A percentile compares a stretch with the other conserved stretches of the same genome.
phyloP scores from a whole-genome alignment of 148 eudicot genomes.

The Vaccinium corymbosum region DNA sequence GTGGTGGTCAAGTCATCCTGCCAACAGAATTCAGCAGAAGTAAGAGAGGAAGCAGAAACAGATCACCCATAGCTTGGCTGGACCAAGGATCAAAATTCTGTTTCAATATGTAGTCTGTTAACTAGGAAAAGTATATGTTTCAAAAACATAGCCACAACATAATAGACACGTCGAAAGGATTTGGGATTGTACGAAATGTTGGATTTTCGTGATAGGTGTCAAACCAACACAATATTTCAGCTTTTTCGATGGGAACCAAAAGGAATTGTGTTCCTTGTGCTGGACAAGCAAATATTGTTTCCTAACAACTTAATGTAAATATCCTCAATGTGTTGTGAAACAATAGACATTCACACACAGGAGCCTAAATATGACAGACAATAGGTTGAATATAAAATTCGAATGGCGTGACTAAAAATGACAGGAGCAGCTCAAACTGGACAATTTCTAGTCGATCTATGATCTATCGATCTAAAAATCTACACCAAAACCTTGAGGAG shows the following conservation, averaged over 20 bases:
- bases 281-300: neutral
- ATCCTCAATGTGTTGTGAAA: neutral
- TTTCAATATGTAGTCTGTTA: neutral
- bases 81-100: neutral
- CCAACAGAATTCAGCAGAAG: conserved; percentile 12
- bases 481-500: neutral
- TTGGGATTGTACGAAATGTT: neutral
- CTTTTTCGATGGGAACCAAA: no score
- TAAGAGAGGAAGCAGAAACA: neutral
- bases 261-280: no score
- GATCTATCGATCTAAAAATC: neutral
- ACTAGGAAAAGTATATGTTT: neutral
- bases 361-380: neutral
- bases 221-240: neutral
- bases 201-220: neutral
- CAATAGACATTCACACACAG: neutral
- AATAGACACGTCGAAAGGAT: neutral
- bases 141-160: neutral
- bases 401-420: neutral
- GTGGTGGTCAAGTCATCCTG: conserved; percentile 94
- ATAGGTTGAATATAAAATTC: neutral
- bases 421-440: neutral
- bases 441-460: neutral
- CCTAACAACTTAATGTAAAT: neutral
- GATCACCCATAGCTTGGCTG: neutral